Evolutionary conservation across 805 yeast genomes (phyloP), one percentile per base, ranked within the genome.

Genomic region (Kurtzmaniella fragi): DNA sequence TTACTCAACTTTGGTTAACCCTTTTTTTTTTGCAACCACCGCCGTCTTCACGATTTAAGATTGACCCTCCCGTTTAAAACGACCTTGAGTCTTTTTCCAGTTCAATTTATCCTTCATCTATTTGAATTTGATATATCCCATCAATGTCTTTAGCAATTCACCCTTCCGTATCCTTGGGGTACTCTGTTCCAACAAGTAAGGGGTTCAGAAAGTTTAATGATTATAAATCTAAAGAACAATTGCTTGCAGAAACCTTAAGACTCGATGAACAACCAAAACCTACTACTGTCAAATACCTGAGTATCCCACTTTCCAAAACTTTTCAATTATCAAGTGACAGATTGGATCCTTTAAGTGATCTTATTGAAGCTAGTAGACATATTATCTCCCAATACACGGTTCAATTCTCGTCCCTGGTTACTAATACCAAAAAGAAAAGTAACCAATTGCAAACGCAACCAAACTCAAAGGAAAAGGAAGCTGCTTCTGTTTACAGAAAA

Each of bases 341-440:
- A 15, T 33, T 35, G 15, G 47, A 39, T 9, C 59, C 60, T 1
- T 44, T 56, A 16, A 50, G 42, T n/a, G 50, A 44, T 13, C 38
- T 56, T 20, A 42, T 56, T 5, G 37, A 32, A 4, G 53, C 51
- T 17, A 54, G 52, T 40, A 40, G 37, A 35, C 37, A 34, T 8
- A 36, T 38, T 12, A 42, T 52, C 6, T 35, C 32, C 3, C 34
- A 30, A 14, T 47, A 45, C 39, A 27, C 38, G 28, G 26, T 53
- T 17, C 39, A 40, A 12, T 45, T 56, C 33, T 57, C 30, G 17
- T n/a, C 31, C 27, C 28, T 32, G 25, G 29, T 38, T 12, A 20
- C 33, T 10, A 28, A 34, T 11, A 8, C 8, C n/a, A 20, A 28
- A n/a, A 7, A 14, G 23, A 15, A 10, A 13, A 32, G 11, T 26